Evolutionary conservation across 2,329 filamentous ascomycete species (phyloP), one percentile per base, ranked within the genome.

Genomic region (Talaromyces marneffei): DNA sequence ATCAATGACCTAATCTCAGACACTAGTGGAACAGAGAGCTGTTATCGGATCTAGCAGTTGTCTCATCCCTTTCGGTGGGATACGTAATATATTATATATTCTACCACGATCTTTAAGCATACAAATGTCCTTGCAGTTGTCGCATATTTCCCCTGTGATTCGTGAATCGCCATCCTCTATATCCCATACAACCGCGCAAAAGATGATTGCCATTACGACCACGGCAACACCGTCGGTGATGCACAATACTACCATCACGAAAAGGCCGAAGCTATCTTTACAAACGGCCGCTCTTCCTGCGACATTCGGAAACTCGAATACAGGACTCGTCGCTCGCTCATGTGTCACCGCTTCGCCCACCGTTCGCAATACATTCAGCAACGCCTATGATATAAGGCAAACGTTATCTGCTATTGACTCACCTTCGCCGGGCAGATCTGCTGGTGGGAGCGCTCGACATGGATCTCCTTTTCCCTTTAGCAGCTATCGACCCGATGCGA

Each of bases 281-380:
- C 83, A 87, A 74, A 87, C 85, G 12, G 73, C 80, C 12, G 73
- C 75, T 46, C 70, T 79, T 2, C 76, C 78, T 39, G 75, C 79
- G 56, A 79, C 80, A 23, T 84, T 83, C 69, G 82, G 82, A 61
- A 83, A 80, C 64, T 59, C 60, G 37, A 62, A 23, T 14, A 62
- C 60, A 16, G 39, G 48, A 31, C 48, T 62, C 10, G 52, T 40
- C 14, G 56, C 60, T 44, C 39, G 55, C 25, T 37, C 60, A 20
- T 62, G 60, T 42, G 79, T 78, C 39, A 71, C 73, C 1, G 78
- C 80, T 31, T 86, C 85, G 7, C 85, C 85, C 10, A 87, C 85
- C 1, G 75, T 80, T 44, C 78, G 82, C 67, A 87, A 87, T 71
- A 87, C 85, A 57, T 85, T 85, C 69, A 80, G 76, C 66, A 87